Percentiles rank a stretch among this genome's conserved stretches.
phyloP scores from a whole-genome alignment of 495 filamentous ascomycete species.

The Penicillium lividum region DNA sequence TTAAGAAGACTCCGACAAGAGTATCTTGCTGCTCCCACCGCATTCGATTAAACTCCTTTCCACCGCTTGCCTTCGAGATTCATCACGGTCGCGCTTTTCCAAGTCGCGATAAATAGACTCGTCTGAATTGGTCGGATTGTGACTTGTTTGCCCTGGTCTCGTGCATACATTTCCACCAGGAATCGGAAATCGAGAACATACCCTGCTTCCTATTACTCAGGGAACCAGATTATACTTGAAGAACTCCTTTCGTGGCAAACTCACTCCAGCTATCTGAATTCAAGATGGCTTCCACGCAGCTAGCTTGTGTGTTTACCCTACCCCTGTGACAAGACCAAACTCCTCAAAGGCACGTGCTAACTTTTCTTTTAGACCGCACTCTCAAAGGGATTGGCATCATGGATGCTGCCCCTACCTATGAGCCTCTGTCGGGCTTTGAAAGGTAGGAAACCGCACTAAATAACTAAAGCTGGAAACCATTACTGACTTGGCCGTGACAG shows the following conservation, averaged over 20 bases:
- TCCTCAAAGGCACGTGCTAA: slow-evolving; percentile 13
- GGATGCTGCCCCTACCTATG: slow-evolving; percentile 86
- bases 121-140: slow-evolving; percentile 1
- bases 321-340: not conserved
- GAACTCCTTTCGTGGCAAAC: slow-evolving; percentile 13
- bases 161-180: not conserved
- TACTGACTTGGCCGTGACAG: slow-evolving; percentile 38
- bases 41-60: slow-evolving; percentile 4
- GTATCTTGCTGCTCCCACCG: slow-evolving; percentile 6
- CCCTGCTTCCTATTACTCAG: not conserved
- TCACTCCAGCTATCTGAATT: slow-evolving; percentile 24
- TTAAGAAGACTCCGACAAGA: slow-evolving; percentile 21
- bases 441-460: slow-evolving; percentile 42
- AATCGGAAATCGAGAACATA: not conserved
- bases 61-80: not conserved
- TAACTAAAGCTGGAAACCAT: not conserved
- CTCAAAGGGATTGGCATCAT: slow-evolving; percentile 93
- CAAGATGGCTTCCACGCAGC: slow-evolving; percentile 82
- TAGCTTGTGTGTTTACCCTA: slow-evolving; percentile 65
- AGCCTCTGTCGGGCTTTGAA: slow-evolving; percentile 77
- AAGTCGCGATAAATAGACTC: slow-evolving; percentile 8
- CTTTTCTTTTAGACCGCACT: slow-evolving; percentile 67
- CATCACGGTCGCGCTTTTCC: not conserved
- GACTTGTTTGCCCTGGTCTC: slow-evolving; percentile 7
- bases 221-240: slow-evolving; percentile 6